phyloP scores from a whole-genome alignment of 345 rosid species.

The Populus euphratica region DNA sequence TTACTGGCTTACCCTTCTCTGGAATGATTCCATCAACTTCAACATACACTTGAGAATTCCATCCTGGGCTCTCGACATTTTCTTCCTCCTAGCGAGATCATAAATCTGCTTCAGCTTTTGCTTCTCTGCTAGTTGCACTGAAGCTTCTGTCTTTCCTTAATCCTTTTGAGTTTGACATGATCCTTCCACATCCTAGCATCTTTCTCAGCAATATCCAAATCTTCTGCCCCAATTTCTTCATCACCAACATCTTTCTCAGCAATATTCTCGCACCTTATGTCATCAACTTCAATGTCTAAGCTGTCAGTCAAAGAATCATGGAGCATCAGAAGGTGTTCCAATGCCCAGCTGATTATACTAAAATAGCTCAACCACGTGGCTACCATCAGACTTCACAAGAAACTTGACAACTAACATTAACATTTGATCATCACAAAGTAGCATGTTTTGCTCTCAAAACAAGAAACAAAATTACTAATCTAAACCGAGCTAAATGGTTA shows the following conservation, averaged over 20 bases:
- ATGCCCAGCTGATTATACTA: too few relatives aligned
- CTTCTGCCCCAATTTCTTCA: constrained; percentile 86
- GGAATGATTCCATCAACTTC: constrained; percentile 97
- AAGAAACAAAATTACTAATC: neutral
- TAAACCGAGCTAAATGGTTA: neutral
- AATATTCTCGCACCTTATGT: constrained; percentile 68
- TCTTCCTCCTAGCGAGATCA: constrained; percentile 98
- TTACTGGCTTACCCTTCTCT: constrained; percentile 88
- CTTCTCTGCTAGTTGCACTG: constrained; percentile 60
- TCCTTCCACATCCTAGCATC: constrained; percentile 99
- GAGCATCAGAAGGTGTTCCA: neutral
- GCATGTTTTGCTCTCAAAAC: neutral
- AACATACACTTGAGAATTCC: constrained; percentile 96
- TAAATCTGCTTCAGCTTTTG: constrained; percentile 65
- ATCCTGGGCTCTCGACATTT: constrained; percentile 98
- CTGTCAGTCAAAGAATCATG: constrained; percentile 16
- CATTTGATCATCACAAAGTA: neutral
- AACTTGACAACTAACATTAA: neutral
- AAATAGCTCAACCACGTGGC: too few relatives aligned
- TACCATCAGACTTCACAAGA: neutral
- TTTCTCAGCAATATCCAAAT: constrained; percentile 76
- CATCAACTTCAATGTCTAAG: constrained; percentile 68
- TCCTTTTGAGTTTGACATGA: constrained; percentile 71
- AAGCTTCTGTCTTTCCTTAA: constrained; percentile 74
- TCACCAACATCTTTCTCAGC: constrained; percentile 92